Evolutionary conservation across 352 stramenopile species (phyloP).

Genomic region (Nothophytophthora sp.): DNA sequence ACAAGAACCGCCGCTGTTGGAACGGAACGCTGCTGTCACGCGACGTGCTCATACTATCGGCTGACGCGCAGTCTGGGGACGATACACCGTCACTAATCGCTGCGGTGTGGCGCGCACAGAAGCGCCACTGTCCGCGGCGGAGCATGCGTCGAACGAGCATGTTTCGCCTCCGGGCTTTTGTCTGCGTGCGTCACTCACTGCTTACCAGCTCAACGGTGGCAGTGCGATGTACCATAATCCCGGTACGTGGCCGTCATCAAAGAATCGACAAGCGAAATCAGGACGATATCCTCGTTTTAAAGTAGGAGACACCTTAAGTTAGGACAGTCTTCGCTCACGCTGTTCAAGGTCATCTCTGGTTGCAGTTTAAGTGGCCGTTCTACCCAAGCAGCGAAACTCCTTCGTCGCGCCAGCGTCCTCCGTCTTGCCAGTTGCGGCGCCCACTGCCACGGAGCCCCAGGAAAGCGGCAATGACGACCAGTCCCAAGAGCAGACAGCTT

Average conservation of each 20-base stretch:
- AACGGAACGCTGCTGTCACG: background rate
- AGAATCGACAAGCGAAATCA: too few relatives aligned
- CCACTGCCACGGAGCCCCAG: slow-evolving; percentile 42
- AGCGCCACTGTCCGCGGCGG: slow-evolving; percentile 15
- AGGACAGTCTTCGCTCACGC: too few relatives aligned
- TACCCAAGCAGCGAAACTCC: slow-evolving; percentile 31
- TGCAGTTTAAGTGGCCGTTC: too few relatives aligned
- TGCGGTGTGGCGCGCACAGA: slow-evolving; percentile 13
- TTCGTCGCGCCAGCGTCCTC: slow-evolving; percentile 12
- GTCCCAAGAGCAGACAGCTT: slow-evolving; percentile 54
- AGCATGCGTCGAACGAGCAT: slow-evolving; percentile 27
- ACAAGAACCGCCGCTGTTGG: slow-evolving; percentile 27
- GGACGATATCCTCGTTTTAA: too few relatives aligned
- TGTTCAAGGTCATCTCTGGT: too few relatives aligned
- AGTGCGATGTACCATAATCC: slow-evolving; percentile 11
- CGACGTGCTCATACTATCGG: too few relatives aligned
- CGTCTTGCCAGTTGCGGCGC: slow-evolving; percentile 25
- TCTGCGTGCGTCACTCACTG: slow-evolving; percentile 20
- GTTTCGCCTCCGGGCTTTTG: background rate
- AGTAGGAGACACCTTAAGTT: too few relatives aligned
- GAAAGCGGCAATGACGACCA: slow-evolving; percentile 52
- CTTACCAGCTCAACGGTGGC: slow-evolving; percentile 6
- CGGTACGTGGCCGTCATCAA: too few relatives aligned
- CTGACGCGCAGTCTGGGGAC: too few relatives aligned
- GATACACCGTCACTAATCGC: background rate